Percentiles rank a stretch among this genome's conserved stretches.
These are phyloP conservation scores for Globomyces sp. DNA, from an alignment of 371 early-diverging fungal species.

Conservation along the genomic window DNA sequence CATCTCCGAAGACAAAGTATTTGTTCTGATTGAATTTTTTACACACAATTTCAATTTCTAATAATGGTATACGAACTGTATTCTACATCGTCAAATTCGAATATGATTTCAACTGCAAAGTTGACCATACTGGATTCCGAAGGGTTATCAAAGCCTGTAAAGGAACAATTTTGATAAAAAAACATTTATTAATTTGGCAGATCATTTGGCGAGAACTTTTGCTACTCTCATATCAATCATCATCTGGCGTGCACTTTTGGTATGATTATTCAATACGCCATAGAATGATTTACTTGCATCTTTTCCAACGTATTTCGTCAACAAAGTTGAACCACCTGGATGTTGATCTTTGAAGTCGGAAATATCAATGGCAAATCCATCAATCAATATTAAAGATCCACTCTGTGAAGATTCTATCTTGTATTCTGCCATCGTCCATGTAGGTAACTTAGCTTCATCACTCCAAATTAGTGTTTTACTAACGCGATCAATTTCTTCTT, in stretches of 20 bases:
- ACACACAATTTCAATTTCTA: too few relatives aligned
- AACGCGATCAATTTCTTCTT: constrained; percentile 68
- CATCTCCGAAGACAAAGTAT: too few relatives aligned
- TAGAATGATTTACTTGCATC: constrained; percentile 85
- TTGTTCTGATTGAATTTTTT: too few relatives aligned
- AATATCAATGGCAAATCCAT: constrained; percentile 88
- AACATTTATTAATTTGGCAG: too few relatives aligned
- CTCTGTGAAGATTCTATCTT: constrained; percentile 60
- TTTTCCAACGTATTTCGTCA: constrained; percentile 74
- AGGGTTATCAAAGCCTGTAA: too few relatives aligned
- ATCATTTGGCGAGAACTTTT: constrained; percentile 9
- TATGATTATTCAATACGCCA: constrained; percentile 82
- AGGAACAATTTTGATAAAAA: too few relatives aligned
- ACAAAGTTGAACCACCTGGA: constrained; percentile 75
- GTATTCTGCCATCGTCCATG: constrained; percentile 73
- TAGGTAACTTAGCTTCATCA: constrained; percentile 67
- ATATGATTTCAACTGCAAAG: too few relatives aligned
- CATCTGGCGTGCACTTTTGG: constrained; percentile 46
- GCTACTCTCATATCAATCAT: constrained; percentile 39
- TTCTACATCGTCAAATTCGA: too few relatives aligned
- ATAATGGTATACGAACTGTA: too few relatives aligned
- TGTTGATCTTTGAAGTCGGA: constrained; percentile 83
- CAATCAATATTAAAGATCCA: constrained; percentile 76
- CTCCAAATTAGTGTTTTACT: constrained; percentile 74
- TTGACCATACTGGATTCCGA: too few relatives aligned